Evolutionary conservation across 2,329 filamentous ascomycete species (phyloP).

Genomic region (Arthrobotrys sphaeroides): DNA sequence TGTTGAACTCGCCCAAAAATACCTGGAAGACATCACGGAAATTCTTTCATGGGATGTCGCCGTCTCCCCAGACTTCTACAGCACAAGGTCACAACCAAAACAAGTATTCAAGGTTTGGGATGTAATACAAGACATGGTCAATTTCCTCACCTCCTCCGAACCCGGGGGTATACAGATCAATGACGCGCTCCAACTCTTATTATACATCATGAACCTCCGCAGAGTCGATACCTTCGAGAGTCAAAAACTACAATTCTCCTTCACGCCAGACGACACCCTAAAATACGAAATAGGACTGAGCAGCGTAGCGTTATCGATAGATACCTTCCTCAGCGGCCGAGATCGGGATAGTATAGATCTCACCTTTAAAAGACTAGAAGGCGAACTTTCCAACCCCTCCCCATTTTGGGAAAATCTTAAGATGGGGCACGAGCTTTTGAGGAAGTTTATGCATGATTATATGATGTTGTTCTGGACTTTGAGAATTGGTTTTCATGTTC

Average conservation of each 20-base stretch:
- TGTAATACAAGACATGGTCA: neutral
- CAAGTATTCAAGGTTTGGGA: neutral
- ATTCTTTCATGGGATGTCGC: neutral
- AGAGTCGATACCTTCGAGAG: neutral
- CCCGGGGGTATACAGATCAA: neutral
- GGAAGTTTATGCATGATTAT: conserved; percentile 2
- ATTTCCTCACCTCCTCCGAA: neutral
- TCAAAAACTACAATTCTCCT: neutral
- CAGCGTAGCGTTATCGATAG: neutral
- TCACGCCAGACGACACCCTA: neutral
- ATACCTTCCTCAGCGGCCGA: neutral
- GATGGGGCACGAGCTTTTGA: neutral
- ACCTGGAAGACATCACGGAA: neutral
- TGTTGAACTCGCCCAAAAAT: neutral
- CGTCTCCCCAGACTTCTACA: neutral
- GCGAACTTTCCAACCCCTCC: neutral
- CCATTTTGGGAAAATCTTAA: neutral
- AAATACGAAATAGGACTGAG: neutral
- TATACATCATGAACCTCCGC: neutral
- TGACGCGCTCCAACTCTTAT: neutral
- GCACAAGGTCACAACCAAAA: neutral
- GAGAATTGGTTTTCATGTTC: neutral
- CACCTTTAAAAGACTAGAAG: neutral
- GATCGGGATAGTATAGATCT: conserved; percentile 3
- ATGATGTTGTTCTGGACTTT: neutral